phyloP scores from a whole-genome alignment of 306 rosid species.

The Hippophae gyantsensis region DNA sequence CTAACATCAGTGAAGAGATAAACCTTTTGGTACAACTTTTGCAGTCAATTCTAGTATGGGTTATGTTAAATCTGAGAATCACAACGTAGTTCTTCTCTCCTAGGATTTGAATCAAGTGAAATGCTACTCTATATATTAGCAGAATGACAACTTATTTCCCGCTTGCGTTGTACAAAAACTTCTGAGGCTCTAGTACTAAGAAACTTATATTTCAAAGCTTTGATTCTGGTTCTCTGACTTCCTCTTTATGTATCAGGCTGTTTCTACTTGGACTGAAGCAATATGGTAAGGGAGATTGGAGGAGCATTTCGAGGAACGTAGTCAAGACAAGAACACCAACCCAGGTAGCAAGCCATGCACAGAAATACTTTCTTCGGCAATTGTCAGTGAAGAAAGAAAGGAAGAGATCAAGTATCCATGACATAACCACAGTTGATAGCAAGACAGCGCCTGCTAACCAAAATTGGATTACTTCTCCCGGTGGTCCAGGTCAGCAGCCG shows the following conservation, averaged over 20 bases:
- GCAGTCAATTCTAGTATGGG: too few relatives aligned
- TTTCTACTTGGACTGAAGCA: conserved; percentile 56
- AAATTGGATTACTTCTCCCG: conserved; percentile 41
- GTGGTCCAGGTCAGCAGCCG: conserved; percentile 22
- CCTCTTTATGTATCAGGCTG: conserved; percentile 27
- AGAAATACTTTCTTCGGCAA: conserved; percentile 79
- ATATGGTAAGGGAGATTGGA: conserved; percentile 96
- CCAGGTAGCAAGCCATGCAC: conserved; percentile 97
- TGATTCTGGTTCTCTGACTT: too few relatives aligned
- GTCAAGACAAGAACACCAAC: conserved; percentile 87
- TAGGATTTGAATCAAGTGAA: too few relatives aligned
- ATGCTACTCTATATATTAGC: too few relatives aligned
- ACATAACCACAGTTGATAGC: conserved; percentile 63
- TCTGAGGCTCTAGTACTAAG: too few relatives aligned
- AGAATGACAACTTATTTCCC: too few relatives aligned
- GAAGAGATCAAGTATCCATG: conserved; percentile 89
- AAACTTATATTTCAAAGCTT: too few relatives aligned
- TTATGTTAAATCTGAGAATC: too few relatives aligned
- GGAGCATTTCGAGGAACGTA: conserved; percentile 82
- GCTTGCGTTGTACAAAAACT: too few relatives aligned
- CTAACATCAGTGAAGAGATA: too few relatives aligned
- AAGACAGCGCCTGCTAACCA: conserved; percentile 35
- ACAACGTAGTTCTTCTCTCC: too few relatives aligned
- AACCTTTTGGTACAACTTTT: too few relatives aligned
- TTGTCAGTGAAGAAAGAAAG: conserved; percentile 64